phyloP scores from a whole-genome alignment of 2,329 filamentous ascomycete species.

The Proliferodiscus dingleyae region DNA sequence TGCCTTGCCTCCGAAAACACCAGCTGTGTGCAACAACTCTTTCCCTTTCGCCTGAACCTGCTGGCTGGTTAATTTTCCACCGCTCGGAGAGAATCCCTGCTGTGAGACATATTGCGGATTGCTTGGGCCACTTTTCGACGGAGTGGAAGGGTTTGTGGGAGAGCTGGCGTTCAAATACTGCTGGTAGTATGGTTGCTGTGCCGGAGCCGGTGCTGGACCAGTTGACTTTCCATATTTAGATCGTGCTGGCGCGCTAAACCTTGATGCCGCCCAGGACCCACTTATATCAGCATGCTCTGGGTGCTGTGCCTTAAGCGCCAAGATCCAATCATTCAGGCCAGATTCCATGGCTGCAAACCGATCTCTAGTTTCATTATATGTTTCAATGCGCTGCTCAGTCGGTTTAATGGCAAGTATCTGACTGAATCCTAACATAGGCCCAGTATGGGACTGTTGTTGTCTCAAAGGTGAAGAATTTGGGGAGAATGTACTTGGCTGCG shows the following conservation, averaged over 20 bases:
- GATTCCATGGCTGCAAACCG: constrained; percentile 70
- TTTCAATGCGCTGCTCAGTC: constrained; percentile 63
- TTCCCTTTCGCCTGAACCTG: constrained; percentile 67
- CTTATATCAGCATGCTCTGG: constrained; percentile 43
- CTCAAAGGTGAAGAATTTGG: constrained; percentile 12
- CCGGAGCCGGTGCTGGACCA: constrained; percentile 12
- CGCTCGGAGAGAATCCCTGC: constrained; percentile 23
- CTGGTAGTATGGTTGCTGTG: constrained; percentile 49
- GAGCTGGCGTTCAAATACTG: constrained; percentile 50
- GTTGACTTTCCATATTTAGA: constrained; percentile 22
- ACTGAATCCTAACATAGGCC: constrained; percentile 46
- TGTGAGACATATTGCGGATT: constrained; percentile 18
- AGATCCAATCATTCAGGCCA: constrained; percentile 61
- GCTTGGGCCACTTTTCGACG: constrained; percentile 16
- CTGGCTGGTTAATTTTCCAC: constrained; percentile 28
- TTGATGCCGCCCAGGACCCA: constrained; percentile 14
- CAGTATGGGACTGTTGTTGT: constrained; percentile 2
- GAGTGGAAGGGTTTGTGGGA: constrained; percentile 22
- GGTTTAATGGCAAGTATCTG: constrained; percentile 71
- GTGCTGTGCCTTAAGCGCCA: constrained; percentile 39
- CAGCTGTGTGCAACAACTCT: constrained; percentile 80
- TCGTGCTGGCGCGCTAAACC: constrained; percentile 13
- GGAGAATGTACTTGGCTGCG: constrained; percentile 12
- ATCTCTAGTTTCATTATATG: constrained; percentile 66
- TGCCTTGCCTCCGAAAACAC: constrained; percentile 62